phyloP scores from a whole-genome alignment of 2,329 filamentous ascomycete genomes.

The Scedosporium dehoogii region DNA sequence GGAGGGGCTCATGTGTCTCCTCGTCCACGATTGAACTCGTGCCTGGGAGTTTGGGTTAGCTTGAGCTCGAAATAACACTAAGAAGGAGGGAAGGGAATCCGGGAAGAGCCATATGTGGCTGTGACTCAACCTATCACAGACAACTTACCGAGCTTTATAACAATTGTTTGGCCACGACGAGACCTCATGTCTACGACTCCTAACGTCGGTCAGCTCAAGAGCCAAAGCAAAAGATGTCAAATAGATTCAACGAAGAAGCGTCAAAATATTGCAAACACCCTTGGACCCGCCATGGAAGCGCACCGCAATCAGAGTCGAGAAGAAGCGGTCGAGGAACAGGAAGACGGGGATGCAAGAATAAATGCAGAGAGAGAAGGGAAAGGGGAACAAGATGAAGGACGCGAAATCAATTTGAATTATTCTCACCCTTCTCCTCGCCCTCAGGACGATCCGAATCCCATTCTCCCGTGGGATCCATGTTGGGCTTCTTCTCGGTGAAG shows the following conservation, averaged over 20 bases:
- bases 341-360: not conserved
- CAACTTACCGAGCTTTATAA: constrained; percentile 77
- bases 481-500: not conserved
- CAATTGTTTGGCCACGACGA: constrained; percentile 59
- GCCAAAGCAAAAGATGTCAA: not conserved
- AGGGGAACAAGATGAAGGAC: not conserved
- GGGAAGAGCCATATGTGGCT: not conserved
- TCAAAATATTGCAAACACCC: not conserved
- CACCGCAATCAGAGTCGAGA: not conserved
- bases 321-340: not conserved
- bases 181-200: constrained; percentile 48
- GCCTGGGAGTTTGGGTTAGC: constrained; percentile 40
- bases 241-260: not conserved
- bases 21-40: constrained; percentile 99
- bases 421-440: not conserved
- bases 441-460: not conserved
- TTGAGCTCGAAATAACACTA: not conserved
- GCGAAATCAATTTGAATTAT: not conserved
- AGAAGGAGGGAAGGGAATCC: not conserved
- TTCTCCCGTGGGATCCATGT: not conserved
- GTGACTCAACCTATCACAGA: not conserved
- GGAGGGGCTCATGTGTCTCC: constrained; percentile 81
- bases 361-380: not conserved
- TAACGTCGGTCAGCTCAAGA: not conserved
- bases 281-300: not conserved